phyloP scores from a whole-genome alignment of 495 filamentous ascomycete genomes.

The Penicillium nucicola region DNA sequence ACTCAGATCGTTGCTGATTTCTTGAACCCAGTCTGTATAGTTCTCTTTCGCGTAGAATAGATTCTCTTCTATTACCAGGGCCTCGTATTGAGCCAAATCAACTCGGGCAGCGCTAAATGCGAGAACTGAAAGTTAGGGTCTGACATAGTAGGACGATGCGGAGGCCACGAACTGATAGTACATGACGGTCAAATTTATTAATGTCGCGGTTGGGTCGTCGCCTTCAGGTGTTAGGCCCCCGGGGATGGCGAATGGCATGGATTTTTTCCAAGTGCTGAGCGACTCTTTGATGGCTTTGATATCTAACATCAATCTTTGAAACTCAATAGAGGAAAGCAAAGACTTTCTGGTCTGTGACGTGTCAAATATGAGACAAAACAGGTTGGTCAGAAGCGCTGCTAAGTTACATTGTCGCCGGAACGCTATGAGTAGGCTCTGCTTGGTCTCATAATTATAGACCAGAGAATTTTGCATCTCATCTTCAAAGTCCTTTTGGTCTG shows the following conservation, averaged over 20 bases:
- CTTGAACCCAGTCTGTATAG: conserved; percentile 11
- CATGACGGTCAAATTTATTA: conserved; percentile 48
- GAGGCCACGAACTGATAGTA: conserved; percentile 43
- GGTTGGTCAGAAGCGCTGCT: conserved; percentile 44
- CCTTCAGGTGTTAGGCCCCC: neutral
- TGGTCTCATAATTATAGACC: conserved; percentile 41
- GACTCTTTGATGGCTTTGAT: conserved; percentile 16
- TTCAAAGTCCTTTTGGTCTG: conserved; percentile 37
- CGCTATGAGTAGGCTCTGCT: conserved; percentile 37
- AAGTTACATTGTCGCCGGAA: conserved; percentile 45
- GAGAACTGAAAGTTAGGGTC: neutral
- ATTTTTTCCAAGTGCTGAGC: conserved; percentile 20
- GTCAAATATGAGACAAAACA: conserved; percentile 39
- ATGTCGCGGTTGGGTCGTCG: conserved; percentile 34
- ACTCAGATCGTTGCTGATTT: conserved; percentile 19
- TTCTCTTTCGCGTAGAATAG: conserved; percentile 5
- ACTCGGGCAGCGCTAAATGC: conserved; percentile 22
- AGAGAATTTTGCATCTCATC: conserved; percentile 40
- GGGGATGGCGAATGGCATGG: conserved; percentile 1
- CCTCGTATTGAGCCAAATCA: conserved; percentile 25
- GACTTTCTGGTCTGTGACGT: conserved; percentile 13
- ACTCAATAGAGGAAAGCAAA: conserved; percentile 10
- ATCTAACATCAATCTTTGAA: conserved; percentile 6
- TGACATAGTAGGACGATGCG: neutral
- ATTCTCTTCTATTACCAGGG: conserved; percentile 26